Base-by-base conservation (phyloP, 768 basidiomycete species). In the Boletus rubroflammeus region DNA sequence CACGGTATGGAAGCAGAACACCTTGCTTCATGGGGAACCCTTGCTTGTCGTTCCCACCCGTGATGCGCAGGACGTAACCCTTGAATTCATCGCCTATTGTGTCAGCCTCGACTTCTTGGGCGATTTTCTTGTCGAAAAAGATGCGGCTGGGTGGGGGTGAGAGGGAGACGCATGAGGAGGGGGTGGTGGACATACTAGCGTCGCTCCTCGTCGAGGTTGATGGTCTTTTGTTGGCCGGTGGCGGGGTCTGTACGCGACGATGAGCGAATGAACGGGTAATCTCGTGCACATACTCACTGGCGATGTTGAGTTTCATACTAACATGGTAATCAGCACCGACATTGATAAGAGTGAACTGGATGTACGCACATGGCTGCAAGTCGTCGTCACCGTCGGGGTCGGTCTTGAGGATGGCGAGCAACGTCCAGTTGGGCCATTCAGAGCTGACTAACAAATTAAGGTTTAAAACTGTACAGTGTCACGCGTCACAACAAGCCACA, bases 1-100 rank as follows among this genome's bases (percentile, higher is more conserved):
- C 92, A 83, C 96, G 94, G 78, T 92, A 72, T 55, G 92, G 92
- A 67, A 96, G 83, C 57, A 98, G 89, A 62, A 98, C 90, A 78
- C 96, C 95, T 78, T 99, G 96, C 77, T 98, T 98, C 93, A 98
- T 97, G 45, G 94, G 93, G 83, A 97, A 96, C 69, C 94, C 93
- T 73, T 95, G 92, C 79, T 93, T 93, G 85, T 98, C 94, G 81
- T 98, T 98, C 60, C 96, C 93, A 66, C 95, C 95, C 29, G 92
- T 95, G 79, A 99, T 90, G 67, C 93, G 88, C 81, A 97, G 84
- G 72, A 98, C 76, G 78, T 97, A 98, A 54, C 96, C 96, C 73
- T 90, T 92, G 83, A 85, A 98, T 79, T 98, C 96, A 71, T 96
- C 90, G 65, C 95, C 93, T 63, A 98, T 75, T 51, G 86, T 73